These are phyloP conservation scores for Xylaria arbuscula DNA, from an alignment of 2,329 filamentous ascomycete species.

Conservation along the genomic window DNA sequence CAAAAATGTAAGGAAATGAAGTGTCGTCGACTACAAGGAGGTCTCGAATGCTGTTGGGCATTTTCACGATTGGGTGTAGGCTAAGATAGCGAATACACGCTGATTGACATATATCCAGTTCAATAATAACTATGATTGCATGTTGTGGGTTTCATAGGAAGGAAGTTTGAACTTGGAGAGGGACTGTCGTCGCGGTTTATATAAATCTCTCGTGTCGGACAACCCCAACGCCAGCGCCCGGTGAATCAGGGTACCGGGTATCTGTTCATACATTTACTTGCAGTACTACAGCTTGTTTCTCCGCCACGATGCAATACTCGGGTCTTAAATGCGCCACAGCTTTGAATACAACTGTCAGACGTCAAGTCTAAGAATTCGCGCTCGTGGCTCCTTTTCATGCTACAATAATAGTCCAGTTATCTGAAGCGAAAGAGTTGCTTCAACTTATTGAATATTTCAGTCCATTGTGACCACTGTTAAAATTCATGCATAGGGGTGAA, in stretches of 20 bases:
- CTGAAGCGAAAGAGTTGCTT: too few relatives aligned
- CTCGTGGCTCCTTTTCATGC: too few relatives aligned
- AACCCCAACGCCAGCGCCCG: slow-evolving; percentile 4
- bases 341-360: too few relatives aligned
- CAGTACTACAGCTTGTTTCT: neutral
- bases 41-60: slow-evolving; percentile 18
- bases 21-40: slow-evolving; percentile 16
- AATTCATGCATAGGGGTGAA: too few relatives aligned
- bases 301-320: neutral
- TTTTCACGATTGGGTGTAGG: neutral
- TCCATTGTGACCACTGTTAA: too few relatives aligned
- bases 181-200: neutral
- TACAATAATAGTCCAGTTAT: too few relatives aligned
- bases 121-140: neutral
- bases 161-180: neutral
- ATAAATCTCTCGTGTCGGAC: neutral
- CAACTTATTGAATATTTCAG: too few relatives aligned
- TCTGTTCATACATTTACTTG: neutral
- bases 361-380: too few relatives aligned
- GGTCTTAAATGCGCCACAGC: neutral
- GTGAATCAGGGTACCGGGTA: neutral
- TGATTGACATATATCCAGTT: neutral
- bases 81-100: too few relatives aligned
- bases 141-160: neutral
- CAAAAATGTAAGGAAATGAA: slow-evolving; percentile 20